phyloP scores from a whole-genome alignment of 2,329 filamentous ascomycete species.

The Domatiomyces catenatus region DNA sequence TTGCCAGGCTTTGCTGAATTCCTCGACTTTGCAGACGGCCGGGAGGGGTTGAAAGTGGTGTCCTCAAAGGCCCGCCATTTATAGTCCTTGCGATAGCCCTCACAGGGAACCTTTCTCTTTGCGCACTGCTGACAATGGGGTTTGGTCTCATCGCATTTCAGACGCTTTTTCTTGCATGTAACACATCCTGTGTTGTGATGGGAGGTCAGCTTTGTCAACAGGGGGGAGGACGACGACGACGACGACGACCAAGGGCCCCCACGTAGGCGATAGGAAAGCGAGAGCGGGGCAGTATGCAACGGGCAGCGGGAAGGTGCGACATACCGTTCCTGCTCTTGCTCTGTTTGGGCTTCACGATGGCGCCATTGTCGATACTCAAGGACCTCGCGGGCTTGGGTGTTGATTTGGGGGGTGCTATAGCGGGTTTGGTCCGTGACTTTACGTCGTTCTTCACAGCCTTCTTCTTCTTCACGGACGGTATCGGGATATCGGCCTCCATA shows the following conservation, averaged over 20 bases:
- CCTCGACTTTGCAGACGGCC: conserved; percentile 27
- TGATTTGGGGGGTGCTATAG: conserved; percentile 13
- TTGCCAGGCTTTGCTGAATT: conserved; percentile 18
- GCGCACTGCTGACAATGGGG: conserved; percentile 52
- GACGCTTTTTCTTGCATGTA: conserved; percentile 56
- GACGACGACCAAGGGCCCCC: too few species aligned
- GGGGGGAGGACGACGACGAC: too few species aligned
- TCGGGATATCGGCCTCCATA: conserved; percentile 48
- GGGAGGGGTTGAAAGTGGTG: conserved; percentile 33
- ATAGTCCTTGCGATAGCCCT: conserved; percentile 60
- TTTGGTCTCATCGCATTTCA: conserved; percentile 61
- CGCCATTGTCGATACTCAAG: conserved; percentile 17
- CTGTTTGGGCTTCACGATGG: conserved; percentile 48
- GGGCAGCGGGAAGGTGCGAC: conserved; percentile 16
- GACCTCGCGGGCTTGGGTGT: conserved; percentile 15
- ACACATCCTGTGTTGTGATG: conserved; percentile 42
- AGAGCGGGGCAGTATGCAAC: background rate
- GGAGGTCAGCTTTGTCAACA: conserved; percentile 6
- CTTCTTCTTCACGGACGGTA: conserved; percentile 39
- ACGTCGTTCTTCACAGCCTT: conserved; percentile 21
- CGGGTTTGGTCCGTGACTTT: conserved; percentile 18
- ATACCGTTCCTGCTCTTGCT: conserved; percentile 63
- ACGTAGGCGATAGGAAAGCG: too few species aligned
- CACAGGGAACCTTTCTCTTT: conserved; percentile 48
- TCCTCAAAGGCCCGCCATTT: conserved; percentile 61